These are phyloP conservation scores for Starmerella vaccinii DNA, from an alignment of 805 yeast species.

Conservation along the genomic window DNA sequence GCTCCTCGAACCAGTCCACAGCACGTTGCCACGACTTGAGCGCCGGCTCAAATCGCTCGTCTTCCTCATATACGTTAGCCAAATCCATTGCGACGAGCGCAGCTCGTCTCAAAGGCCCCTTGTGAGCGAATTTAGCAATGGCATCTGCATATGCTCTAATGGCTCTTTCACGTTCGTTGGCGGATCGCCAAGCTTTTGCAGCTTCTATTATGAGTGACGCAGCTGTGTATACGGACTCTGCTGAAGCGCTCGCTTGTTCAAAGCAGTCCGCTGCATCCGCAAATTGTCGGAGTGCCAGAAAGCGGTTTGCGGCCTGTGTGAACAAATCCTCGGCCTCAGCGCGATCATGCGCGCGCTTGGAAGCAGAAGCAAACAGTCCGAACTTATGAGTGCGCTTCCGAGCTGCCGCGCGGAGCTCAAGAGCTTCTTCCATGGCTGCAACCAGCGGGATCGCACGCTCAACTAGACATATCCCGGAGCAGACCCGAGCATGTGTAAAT, in stretches of 20 bases:
- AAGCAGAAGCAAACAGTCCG: slow-evolving; percentile 7
- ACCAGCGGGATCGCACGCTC: background rate
- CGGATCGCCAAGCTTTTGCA: slow-evolving; percentile 16
- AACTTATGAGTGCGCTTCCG: slow-evolving; percentile 9
- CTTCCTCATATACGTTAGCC: slow-evolving; percentile 17
- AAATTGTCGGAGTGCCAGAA: slow-evolving; percentile 10
- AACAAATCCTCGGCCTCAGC: slow-evolving; percentile 16
- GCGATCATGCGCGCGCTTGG: background rate
- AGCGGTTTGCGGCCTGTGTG: slow-evolving; percentile 15
- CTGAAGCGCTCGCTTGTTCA: slow-evolving; percentile 10
- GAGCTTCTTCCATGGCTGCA: slow-evolving; percentile 18
- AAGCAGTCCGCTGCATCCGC: slow-evolving; percentile 18
- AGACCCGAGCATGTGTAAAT: background rate
- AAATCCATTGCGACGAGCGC: slow-evolving; percentile 17
- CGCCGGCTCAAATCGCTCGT: slow-evolving; percentile 10
- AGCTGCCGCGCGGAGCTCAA: slow-evolving; percentile 18
- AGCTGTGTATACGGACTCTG: slow-evolving; percentile 12
- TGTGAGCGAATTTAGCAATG: slow-evolving; percentile 12
- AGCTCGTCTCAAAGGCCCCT: slow-evolving; percentile 21
- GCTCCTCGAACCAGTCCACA: slow-evolving; percentile 11
- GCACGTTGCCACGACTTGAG: slow-evolving; percentile 15
- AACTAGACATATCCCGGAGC: slow-evolving; percentile 2
- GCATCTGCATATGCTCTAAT: slow-evolving; percentile 15
- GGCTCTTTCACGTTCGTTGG: slow-evolving; percentile 12
- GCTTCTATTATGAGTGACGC: slow-evolving; percentile 17